Evolutionary conservation across 192 early-diverging fungal genomes (phyloP), one percentile per base, ranked within the genome.

Genomic region (Cetraspora pellucida): DNA sequence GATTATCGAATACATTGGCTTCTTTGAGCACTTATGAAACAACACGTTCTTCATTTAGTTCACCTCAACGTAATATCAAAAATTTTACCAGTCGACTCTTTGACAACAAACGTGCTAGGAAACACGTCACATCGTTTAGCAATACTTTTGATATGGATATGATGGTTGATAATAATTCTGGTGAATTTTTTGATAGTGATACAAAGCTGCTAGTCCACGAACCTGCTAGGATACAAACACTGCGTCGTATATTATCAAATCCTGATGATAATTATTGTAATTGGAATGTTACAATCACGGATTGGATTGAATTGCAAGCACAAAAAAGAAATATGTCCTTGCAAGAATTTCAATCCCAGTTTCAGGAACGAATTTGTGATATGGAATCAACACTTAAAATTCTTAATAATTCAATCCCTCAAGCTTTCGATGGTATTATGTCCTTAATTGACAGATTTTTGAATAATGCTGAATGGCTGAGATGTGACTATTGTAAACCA

Each of bases 291-390:
- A 14, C 23, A 28, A 49, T 69, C 11, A 27, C 66, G 4, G 45
- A 69, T 50, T 69, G 67, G 67, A 50, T 69, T 28, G 47, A 69
- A 69, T 50, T 69, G 27, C 67, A 69, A 69, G 67, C 67, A 27
- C 44, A 50, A 10, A 69, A 69, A 69, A 46, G 17, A 14, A 27
- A 50, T 30, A 69, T 69, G n/a, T 10, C 23, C 17, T 50, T 50
- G 11, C 16, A 27, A 46, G 45, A 69, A 30, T 69, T 69, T 69
- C 45, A 49, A 50, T 23, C 21, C 10, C 45, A 69, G 23, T 69
- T 69, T 28, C 67, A 69, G 17, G 67, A 69, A 31, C 43, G 46
- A 69, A 17, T 44, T 52, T 19, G 10, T 23, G 45, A 69, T 17
- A 27, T 69, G 47, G 47, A 69, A 69, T 30, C 46, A 49, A 21